These are phyloP conservation scores for Mortierella hygrophila DNA, from an alignment of 192 early-diverging fungal species.

Conservation along the genomic window DNA sequence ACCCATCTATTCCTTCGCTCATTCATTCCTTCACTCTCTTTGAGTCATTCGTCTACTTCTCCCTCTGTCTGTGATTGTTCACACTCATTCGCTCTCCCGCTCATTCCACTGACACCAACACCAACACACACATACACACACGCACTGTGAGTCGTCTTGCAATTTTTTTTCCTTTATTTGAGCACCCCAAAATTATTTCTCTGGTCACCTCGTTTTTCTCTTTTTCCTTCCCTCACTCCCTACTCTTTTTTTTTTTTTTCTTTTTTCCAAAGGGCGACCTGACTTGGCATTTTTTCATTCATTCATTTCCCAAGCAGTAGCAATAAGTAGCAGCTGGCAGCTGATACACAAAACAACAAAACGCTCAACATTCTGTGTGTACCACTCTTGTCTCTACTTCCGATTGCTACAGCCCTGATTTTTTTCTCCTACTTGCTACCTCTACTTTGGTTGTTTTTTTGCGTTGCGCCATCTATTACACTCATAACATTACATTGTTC, in stretches of 20 bases:
- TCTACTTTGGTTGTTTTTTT: not conserved
- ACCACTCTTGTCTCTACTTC: not conserved
- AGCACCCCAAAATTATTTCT: constrained; percentile 1
- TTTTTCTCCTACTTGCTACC: not conserved
- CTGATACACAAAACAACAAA: too few relatives aligned
- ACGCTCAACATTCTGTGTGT: too few relatives aligned
- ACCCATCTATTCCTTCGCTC: not conserved
- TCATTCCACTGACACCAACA: not conserved
- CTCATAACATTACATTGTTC: not conserved
- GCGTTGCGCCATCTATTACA: not conserved
- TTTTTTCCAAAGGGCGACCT: too few relatives aligned
- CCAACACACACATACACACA: too few relatives aligned
- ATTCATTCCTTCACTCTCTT: not conserved
- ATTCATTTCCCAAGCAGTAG: too few relatives aligned
- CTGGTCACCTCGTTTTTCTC: not conserved
- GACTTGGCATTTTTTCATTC: too few relatives aligned
- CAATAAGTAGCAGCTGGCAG: too few relatives aligned
- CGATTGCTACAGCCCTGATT: not conserved
- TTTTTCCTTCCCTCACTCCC: too few relatives aligned
- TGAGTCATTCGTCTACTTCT: too few relatives aligned
- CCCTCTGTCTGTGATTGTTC: too few relatives aligned
- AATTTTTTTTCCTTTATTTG: not conserved
- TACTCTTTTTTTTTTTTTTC: too few relatives aligned
- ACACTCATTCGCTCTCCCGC: not conserved
- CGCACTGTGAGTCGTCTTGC: too few relatives aligned